phyloP scores from a whole-genome alignment of 2,329 filamentous ascomycete genomes.

The Pseudopithomyces maydicus region DNA sequence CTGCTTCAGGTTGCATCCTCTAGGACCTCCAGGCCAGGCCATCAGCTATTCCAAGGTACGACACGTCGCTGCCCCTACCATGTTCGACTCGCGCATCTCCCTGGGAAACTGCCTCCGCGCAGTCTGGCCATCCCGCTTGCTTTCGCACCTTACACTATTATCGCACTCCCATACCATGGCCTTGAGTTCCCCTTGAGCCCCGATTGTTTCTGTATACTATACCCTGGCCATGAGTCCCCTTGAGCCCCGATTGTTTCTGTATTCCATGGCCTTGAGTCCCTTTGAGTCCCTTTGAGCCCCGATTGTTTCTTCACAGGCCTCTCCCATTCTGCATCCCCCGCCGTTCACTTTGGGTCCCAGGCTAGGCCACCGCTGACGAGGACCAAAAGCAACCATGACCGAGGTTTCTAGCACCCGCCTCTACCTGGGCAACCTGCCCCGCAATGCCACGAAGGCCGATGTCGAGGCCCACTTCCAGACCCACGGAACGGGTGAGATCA shows the following conservation, averaged over 20 bases:
- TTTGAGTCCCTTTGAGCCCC: too few relatives aligned
- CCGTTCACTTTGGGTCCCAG: constrained; percentile 42
- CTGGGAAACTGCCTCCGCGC: constrained; percentile 31
- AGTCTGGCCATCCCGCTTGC: constrained; percentile 29
- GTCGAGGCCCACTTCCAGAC: constrained; percentile 94
- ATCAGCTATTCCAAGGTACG: constrained; percentile 15
- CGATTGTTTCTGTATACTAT: background rate
- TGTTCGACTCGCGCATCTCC: constrained; percentile 15
- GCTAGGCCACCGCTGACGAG: constrained; percentile 34
- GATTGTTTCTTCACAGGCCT: constrained; percentile 26
- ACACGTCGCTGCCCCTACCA: constrained; percentile 12
- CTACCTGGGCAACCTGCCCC: constrained; percentile 96
- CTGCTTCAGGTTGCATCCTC: constrained; percentile 3
- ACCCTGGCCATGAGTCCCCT: constrained; percentile 29
- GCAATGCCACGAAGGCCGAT: constrained; percentile 95
- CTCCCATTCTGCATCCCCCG: constrained; percentile 30
- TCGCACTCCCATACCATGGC: constrained; percentile 19
- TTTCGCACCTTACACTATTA: constrained; percentile 24
- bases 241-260: too few relatives aligned
- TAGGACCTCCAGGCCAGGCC: constrained; percentile 16
- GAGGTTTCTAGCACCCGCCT: constrained; percentile 95
- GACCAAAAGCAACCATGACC: constrained; percentile 59
- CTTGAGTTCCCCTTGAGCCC: constrained; percentile 23
- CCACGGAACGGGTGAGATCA: constrained; percentile 96
- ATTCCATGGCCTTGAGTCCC: constrained; percentile 28